Percentiles rank a stretch among this genome's conserved stretches.
Conservation (phyloP, 208 protist species). For the Leishmania arabica region DNA sequence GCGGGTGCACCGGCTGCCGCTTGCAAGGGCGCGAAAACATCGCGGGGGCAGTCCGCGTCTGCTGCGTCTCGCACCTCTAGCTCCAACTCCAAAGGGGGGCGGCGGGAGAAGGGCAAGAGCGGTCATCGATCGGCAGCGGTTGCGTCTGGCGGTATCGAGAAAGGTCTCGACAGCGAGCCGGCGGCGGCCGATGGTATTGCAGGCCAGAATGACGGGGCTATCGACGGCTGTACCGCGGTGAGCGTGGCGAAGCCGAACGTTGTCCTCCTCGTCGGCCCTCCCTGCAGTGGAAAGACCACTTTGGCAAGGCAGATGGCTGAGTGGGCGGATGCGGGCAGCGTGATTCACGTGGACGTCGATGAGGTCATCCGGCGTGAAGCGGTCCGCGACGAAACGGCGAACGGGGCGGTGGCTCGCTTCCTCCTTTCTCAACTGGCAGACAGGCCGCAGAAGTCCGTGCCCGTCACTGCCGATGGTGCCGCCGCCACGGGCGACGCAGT, state of each 20-base stretch:
- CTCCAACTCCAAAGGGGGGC: conserved; percentile 5
- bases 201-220: background rate
- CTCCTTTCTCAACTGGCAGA: conserved; percentile 36
- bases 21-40: background rate
- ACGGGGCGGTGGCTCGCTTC: conserved; percentile 70
- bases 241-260: conserved; percentile 13
- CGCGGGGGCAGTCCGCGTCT: background rate
- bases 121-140: background rate
- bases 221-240: background rate
- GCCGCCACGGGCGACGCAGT: conserved; percentile 6
- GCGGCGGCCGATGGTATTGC: background rate
- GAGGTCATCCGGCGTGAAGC: conserved; percentile 55
- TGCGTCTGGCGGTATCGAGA: background rate
- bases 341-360: conserved; percentile 53
- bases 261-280: conserved; percentile 80
- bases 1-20: background rate
- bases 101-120: conserved; percentile 15
- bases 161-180: background rate
- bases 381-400: conserved; percentile 67
- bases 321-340: conserved; percentile 1
- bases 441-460: background rate
- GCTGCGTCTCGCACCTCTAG: background rate
- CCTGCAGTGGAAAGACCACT: conserved; percentile 76
- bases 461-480: background rate
- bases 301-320: conserved; percentile 47